Base-by-base conservation (phyloP, 306 rosid species). In the Aeschynomene evenia region DNA sequence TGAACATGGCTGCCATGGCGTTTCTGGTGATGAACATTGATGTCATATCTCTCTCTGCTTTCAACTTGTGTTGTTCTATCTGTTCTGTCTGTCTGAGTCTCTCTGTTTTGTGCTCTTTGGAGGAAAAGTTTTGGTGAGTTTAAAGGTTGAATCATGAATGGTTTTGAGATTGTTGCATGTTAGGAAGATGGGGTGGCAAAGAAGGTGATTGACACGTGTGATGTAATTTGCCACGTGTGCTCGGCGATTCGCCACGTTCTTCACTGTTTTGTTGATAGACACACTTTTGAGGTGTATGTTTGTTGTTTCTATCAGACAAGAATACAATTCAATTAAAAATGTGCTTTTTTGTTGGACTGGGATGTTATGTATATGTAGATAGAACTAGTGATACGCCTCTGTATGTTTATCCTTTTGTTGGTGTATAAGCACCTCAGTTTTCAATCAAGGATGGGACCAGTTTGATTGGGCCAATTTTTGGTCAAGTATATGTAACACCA, bases 1-100 rank as follows among this genome's bases (percentile, higher is more conserved):
- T 20, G 48, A 70, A 79, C 66, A 80, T 81, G 6, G 76, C 63
- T 23, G 91, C 91, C 91, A 81, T 87, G 4, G 73, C 74, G 71
- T 52, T 26, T 24, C 22, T 33, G 6, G 15, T 45, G 24, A 45
- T n/a, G 20, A 45, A 45, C 19, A 45, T 23, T 1, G 24, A 43
- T 43, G 2, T n/a, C 19, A 2, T 64, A 12, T 65, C 7, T 63
- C 22, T 52, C n/a, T 14, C 1, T n/a, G n/a, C n/a, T 6, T 18
- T 0, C 6, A 4, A 28, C 13, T 36, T 43, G 36, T 29, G 49
- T n/a, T 31, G 15, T 2, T 59, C n/a, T 21, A 2, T 11, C 28
- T 3, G 5, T n/a, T n/a, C n/a, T n/a, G n/a, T n/a, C n/a, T n/a
- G n/a, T n/a, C n/a, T n/a, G n/a, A n/a, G n/a, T n/a, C n/a, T n/a